These are phyloP conservation scores for Pelargonium australe DNA, from an alignment of 441 rosid species.

Conservation along the genomic window DNA sequence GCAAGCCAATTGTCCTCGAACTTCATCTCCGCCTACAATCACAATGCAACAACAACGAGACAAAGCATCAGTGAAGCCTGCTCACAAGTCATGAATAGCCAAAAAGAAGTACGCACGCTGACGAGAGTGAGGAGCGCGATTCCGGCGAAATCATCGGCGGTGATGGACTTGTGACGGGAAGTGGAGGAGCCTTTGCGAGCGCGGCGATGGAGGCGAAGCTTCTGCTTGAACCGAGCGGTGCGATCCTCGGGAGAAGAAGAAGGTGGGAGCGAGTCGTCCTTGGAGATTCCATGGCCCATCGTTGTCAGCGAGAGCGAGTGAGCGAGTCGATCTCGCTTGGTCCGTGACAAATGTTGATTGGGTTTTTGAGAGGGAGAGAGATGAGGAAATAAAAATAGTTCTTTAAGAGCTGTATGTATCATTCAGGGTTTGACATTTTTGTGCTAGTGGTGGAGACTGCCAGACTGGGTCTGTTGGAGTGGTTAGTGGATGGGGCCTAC, in stretches of 20 bases:
- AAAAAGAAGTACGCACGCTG: constrained; percentile 27
- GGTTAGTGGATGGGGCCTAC: background rate
- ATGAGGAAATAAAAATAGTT: background rate
- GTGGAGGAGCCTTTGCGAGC: constrained; percentile 24
- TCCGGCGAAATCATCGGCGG: constrained; percentile 71
- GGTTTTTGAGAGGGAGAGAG: background rate
- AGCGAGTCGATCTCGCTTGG: background rate
- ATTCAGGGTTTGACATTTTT: background rate
- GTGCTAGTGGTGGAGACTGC: background rate
- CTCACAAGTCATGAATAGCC: background rate
- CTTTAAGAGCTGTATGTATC: too few species aligned
- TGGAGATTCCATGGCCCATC: constrained; percentile 53
- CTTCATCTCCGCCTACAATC: constrained; percentile 64
- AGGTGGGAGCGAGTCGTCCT: constrained; percentile 17
- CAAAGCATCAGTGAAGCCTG: background rate
- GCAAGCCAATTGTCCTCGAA: constrained; percentile 84
- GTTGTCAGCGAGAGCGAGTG: background rate
- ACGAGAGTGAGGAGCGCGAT: constrained; percentile 73
- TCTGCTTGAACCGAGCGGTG: constrained; percentile 34
- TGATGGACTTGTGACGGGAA: constrained; percentile 25
- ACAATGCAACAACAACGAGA: background rate
- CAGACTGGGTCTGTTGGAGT: background rate
- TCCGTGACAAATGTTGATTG: background rate
- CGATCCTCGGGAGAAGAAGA: constrained; percentile 19
- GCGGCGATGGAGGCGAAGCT: constrained; percentile 35